Evolutionary conservation across 2,329 filamentous ascomycete genomes (phyloP).

Genomic region (Aureobasidium sp.): DNA sequence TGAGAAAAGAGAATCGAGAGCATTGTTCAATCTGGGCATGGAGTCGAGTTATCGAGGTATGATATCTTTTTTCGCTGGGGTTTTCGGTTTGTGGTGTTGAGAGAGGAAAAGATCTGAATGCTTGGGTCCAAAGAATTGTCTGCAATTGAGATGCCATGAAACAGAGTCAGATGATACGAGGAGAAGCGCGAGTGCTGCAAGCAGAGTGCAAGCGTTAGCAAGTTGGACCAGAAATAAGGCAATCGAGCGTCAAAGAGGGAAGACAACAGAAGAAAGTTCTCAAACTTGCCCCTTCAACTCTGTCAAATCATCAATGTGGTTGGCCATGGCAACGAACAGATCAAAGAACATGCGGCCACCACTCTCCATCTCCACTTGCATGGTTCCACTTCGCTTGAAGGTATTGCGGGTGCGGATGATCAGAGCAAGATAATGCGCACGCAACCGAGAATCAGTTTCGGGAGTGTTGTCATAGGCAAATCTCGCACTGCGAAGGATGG

Average conservation of each 20-base stretch:
- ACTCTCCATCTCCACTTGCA: slow-evolving; percentile 97
- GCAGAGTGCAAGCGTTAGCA: not conserved
- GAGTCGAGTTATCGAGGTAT: not conserved
- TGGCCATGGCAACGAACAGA: slow-evolving; percentile 96
- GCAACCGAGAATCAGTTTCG: slow-evolving; percentile 83
- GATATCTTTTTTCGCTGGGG: not conserved
- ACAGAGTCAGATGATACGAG: not conserved
- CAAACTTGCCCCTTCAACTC: slow-evolving; percentile 58
- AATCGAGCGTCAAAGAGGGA: not conserved
- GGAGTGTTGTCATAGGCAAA: slow-evolving; percentile 95
- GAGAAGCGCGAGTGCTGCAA: not conserved
- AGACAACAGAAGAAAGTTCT: not conserved
- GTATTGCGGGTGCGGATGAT: slow-evolving; percentile 96
- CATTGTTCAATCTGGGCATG: not conserved
- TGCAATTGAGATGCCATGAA: not conserved
- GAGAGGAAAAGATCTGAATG: not conserved
- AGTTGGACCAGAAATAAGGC: not conserved
- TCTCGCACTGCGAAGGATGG: slow-evolving; percentile 84
- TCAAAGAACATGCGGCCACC: slow-evolving; percentile 96
- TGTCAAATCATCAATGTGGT: slow-evolving; percentile 93
- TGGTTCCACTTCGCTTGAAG: slow-evolving; percentile 96
- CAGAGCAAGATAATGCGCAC: slow-evolving; percentile 93
- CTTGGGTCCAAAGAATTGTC: not conserved
- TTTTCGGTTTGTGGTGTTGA: not conserved
- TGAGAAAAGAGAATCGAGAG: not conserved